Evolutionary conservation across 2,329 filamentous ascomycete genomes (phyloP).

Genomic region (Zymoseptoria passerinii): DNA sequence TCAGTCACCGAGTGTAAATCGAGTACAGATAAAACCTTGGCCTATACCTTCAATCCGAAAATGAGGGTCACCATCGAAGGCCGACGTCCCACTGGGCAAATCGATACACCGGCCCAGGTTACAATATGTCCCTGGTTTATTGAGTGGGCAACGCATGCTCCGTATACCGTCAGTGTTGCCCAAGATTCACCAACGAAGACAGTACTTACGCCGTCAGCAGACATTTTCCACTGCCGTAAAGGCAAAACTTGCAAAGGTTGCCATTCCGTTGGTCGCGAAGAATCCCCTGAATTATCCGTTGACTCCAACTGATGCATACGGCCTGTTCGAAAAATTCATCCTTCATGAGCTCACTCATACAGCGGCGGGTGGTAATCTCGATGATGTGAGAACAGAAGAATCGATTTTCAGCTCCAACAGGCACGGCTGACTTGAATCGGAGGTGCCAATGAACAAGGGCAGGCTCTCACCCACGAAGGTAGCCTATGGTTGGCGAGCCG

Average conservation of each 20-base stretch:
- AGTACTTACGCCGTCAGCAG: not conserved
- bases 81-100: too few species aligned
- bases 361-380: not conserved
- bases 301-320: not conserved
- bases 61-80: too few species aligned
- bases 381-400: not conserved
- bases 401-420: not conserved
- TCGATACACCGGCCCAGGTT: not conserved
- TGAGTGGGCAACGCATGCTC: not conserved
- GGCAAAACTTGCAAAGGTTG: not conserved
- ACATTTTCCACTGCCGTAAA: not conserved
- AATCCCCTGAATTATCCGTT: not conserved
- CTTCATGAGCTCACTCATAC: not conserved
- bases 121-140: not conserved
- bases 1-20: too few species aligned
- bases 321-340: not conserved
- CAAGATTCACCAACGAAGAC: not conserved
- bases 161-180: too few species aligned
- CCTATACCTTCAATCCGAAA: too few species aligned
- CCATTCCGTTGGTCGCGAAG: not conserved
- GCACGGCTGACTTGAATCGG: not conserved
- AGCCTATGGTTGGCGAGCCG: not conserved
- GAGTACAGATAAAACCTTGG: too few species aligned
- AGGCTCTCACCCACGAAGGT: not conserved
- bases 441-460: not conserved